Evolutionary conservation across 2,329 filamentous ascomycete species (phyloP).

Genomic region (Paramyrothecium sp.): DNA sequence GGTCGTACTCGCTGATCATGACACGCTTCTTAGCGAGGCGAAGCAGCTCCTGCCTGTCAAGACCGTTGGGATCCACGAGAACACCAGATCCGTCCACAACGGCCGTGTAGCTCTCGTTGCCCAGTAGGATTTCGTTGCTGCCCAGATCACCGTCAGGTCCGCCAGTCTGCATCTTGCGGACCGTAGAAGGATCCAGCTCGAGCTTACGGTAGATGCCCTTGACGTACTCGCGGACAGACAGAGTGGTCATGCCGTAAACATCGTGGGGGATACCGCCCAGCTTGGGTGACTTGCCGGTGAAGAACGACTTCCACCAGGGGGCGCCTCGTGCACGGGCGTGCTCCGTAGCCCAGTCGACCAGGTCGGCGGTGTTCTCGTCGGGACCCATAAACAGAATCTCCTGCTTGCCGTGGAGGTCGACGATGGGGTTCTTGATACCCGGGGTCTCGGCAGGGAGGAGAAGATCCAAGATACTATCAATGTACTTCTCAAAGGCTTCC

Average conservation of each 20-base stretch:
- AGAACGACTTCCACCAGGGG: slow-evolving; percentile 99
- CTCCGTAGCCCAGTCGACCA: slow-evolving; percentile 98
- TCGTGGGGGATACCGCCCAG: slow-evolving; percentile 97
- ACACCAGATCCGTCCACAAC: slow-evolving; percentile 98
- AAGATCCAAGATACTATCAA: slow-evolving; percentile 95
- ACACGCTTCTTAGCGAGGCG: slow-evolving; percentile 81
- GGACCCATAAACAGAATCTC: slow-evolving; percentile 99
- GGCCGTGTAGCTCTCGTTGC: slow-evolving; percentile 91
- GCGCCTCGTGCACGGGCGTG: slow-evolving; percentile 85
- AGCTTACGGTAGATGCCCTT: slow-evolving; percentile 97
- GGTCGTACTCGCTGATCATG: slow-evolving; percentile 89
- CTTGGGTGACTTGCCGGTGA: slow-evolving; percentile 96
- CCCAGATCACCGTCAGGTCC: slow-evolving; percentile 95
- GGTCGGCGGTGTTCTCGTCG: slow-evolving; percentile 96
- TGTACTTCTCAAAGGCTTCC: slow-evolving; percentile 98
- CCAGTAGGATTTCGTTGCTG: slow-evolving; percentile 94
- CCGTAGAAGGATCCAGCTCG: slow-evolving; percentile 78
- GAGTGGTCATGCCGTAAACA: slow-evolving; percentile 93
- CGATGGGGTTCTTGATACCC: slow-evolving; percentile 98
- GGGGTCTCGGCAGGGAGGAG: slow-evolving; percentile 86
- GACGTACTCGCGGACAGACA: slow-evolving; percentile 95
- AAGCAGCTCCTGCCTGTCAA: slow-evolving; percentile 79
- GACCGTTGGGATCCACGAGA: slow-evolving; percentile 85
- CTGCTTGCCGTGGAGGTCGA: slow-evolving; percentile 90
- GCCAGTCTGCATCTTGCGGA: slow-evolving; percentile 95